These are phyloP conservation scores for Emydomyces testavorans DNA, from an alignment of 2,329 filamentous ascomycete species.

Conservation along the genomic window DNA sequence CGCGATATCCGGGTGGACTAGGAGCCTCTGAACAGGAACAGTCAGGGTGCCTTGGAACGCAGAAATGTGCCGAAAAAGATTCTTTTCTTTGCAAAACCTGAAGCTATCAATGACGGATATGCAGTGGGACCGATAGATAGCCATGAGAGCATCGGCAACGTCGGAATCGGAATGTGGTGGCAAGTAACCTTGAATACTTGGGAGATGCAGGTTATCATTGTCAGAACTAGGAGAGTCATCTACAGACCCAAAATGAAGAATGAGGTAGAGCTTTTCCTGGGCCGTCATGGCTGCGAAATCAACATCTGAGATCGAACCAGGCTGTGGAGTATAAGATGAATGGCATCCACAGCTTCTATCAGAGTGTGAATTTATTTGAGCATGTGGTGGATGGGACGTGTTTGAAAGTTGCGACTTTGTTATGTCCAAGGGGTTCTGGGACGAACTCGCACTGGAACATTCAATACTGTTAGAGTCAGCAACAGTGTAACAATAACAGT, in stretches of 20 bases:
- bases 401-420: conserved; percentile 2
- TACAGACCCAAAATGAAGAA: conserved; percentile 30
- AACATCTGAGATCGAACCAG: conserved; percentile 7
- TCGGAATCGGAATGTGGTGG: conserved; percentile 74
- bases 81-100: conserved; percentile 91
- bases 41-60: conserved; percentile 95
- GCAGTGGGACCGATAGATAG: conserved; percentile 86
- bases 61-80: conserved; percentile 86
- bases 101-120: conserved; percentile 93
- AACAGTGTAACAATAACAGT: neutral
- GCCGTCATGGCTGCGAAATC: conserved; percentile 20
- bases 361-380: neutral
- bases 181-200: conserved; percentile 71
- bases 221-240: conserved; percentile 38
- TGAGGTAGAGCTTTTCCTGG: conserved; percentile 30
- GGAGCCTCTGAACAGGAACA: conserved; percentile 87
- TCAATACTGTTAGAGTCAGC: neutral
- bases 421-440: neutral
- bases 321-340: conserved; percentile 4
- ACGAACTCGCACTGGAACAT: neutral
- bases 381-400: neutral
- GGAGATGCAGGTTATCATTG: conserved; percentile 64
- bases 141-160: conserved; percentile 70
- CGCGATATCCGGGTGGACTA: conserved; percentile 67
- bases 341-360: conserved; percentile 7